A percentile compares a stretch with the other conserved stretches of the same genome.
Conservation (phyloP, 1,284 basidiomycete genomes). For the Boletellus deceptivus region DNA sequence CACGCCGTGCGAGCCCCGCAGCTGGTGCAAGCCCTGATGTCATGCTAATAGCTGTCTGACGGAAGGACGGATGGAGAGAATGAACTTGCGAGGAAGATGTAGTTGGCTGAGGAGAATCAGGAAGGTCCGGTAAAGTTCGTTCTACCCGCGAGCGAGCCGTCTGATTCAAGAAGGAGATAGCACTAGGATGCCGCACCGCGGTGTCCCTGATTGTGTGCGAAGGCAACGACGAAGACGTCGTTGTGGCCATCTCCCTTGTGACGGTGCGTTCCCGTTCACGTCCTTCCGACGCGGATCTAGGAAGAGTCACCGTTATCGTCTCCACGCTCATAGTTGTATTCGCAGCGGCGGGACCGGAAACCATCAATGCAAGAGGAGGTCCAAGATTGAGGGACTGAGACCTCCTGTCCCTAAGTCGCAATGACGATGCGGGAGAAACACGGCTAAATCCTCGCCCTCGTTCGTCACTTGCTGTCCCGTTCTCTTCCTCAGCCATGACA, state of each 20-base stretch:
- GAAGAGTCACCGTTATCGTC: slow-evolving; percentile 30
- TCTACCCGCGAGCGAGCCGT: slow-evolving; percentile 16
- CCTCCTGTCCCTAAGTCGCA: slow-evolving; percentile 50
- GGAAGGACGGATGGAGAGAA: slow-evolving; percentile 36
- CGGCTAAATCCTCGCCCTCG: slow-evolving; percentile 21
- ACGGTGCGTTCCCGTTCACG: slow-evolving; percentile 24
- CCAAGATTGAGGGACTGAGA: slow-evolving; percentile 61
- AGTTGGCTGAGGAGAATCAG: slow-evolving; percentile 27
- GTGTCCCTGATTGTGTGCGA: slow-evolving; percentile 11
- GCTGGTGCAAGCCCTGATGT: slow-evolving; percentile 63
- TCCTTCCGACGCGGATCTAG: slow-evolving; percentile 31
- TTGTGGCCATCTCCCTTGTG: slow-evolving; percentile 15
- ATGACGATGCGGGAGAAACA: slow-evolving; percentile 27
- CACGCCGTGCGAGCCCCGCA: slow-evolving; percentile 69
- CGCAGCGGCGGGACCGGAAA: slow-evolving; percentile 24
- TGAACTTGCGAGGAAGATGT: slow-evolving; percentile 18
- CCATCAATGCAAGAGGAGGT: slow-evolving; percentile 32
- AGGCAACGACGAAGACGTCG: slow-evolving; percentile 23
- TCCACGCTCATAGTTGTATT: slow-evolving; percentile 34
- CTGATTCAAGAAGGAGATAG: slow-evolving; percentile 17
- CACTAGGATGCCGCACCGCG: slow-evolving; percentile 13
- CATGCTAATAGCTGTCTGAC: slow-evolving; percentile 70
- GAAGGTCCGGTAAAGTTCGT: slow-evolving; percentile 34
- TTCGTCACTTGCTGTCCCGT: slow-evolving; percentile 37
- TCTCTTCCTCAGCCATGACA: slow-evolving; percentile 51